Evolutionary conservation across 148 eudicot species (phyloP).

Genomic region (Chenopodium quinoa): DNA sequence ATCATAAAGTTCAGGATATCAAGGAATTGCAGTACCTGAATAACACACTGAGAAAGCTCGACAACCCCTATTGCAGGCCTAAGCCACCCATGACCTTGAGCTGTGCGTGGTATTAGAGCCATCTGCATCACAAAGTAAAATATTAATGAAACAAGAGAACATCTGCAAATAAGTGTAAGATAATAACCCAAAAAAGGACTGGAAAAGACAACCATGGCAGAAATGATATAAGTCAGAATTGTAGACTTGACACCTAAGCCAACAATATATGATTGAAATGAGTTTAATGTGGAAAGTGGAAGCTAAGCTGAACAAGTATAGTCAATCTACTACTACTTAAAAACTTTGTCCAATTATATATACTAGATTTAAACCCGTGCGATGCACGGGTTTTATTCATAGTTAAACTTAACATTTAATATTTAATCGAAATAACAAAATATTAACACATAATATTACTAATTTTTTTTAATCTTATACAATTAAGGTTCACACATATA

Average conservation of each 20-base stretch:
- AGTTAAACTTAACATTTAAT: too few relatives aligned
- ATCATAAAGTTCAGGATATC: not conserved
- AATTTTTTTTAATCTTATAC: too few relatives aligned
- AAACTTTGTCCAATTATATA: not conserved
- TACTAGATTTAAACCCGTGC: too few relatives aligned
- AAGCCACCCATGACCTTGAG: conserved; percentile 97
- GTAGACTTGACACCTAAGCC: not conserved
- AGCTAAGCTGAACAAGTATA: not conserved
- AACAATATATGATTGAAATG: not conserved
- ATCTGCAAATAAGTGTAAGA: not conserved
- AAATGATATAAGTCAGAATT: not conserved
- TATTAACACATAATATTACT: too few relatives aligned
- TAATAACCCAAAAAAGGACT: not conserved
- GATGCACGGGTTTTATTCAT: too few relatives aligned
- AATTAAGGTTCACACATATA: too few relatives aligned
- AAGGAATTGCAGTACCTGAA: conserved; percentile 55
- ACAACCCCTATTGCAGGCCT: conserved; percentile 91
- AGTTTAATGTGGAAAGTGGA: not conserved
- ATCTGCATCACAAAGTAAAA: conserved; percentile 46
- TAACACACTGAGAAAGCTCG: conserved; percentile 84
- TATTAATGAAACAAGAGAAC: conserved; percentile 5
- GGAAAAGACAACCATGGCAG: not conserved
- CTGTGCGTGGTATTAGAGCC: conserved; percentile 75
- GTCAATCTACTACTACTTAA: not conserved
- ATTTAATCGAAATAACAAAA: too few relatives aligned